Evolutionary conservation across 768 basidiomycete genomes (phyloP).

Genomic region (Dioszegia crocea): DNA sequence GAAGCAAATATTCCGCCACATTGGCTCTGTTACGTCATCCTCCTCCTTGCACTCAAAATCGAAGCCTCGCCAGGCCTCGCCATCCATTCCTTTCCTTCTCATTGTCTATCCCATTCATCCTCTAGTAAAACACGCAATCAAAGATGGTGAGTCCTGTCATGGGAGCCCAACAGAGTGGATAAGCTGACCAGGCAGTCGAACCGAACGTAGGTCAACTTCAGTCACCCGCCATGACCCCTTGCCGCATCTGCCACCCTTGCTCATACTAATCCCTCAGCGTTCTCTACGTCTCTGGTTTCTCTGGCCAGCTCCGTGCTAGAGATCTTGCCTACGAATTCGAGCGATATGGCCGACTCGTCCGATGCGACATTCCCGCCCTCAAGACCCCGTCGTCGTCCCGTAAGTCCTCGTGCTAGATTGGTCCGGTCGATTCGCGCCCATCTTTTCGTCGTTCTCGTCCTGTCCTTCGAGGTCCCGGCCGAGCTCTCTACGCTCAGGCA

Average conservation of each 20-base stretch:
- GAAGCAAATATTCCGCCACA: not conserved
- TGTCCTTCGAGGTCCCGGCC: not conserved
- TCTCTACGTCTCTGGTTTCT: slow-evolving; percentile 46
- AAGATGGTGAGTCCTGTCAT: not conserved
- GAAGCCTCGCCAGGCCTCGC: not conserved
- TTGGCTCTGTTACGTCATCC: not conserved
- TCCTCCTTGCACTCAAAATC: too few species aligned
- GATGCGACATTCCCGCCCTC: slow-evolving; percentile 44
- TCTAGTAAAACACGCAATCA: not conserved
- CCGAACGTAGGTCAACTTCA: slow-evolving; percentile 33
- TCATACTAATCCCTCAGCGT: slow-evolving; percentile 21
- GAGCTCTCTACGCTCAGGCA: too few species aligned
- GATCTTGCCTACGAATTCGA: slow-evolving; percentile 48
- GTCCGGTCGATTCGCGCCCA: slow-evolving; percentile 4
- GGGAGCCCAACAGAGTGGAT: too few species aligned
- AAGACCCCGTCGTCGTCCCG: slow-evolving; percentile 35
- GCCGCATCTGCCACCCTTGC: not conserved
- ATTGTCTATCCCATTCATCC: not conserved
- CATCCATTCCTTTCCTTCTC: not conserved
- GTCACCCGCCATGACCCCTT: too few species aligned
- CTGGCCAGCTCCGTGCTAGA: slow-evolving; percentile 30
- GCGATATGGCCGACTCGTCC: slow-evolving; percentile 41
- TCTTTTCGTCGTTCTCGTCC: not conserved
- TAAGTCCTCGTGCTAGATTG: slow-evolving; percentile 17
- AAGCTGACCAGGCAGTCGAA: slow-evolving; percentile 13